Evolutionary conservation across 2,329 filamentous ascomycete genomes (phyloP).

Genomic region (Cylindrodendrum hubeiense): DNA sequence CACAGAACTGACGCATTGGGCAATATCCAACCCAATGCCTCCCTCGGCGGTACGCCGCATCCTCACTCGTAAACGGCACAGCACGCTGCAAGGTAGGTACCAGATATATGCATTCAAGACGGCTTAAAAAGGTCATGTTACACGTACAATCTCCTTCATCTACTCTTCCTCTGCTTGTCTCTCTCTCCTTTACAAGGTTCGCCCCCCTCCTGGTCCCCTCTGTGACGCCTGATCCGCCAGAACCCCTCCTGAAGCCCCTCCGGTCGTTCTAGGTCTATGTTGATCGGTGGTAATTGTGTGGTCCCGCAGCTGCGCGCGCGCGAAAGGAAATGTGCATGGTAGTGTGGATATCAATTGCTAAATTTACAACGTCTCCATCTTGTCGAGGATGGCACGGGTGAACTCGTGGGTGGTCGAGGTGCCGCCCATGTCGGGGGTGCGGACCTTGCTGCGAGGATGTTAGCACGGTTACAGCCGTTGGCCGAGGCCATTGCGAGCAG

Average conservation of each 20-base stretch:
- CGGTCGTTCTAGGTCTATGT: constrained; percentile 36
- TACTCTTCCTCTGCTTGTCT: constrained; percentile 6
- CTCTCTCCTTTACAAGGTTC: constrained; percentile 15
- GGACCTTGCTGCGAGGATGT: constrained; percentile 74
- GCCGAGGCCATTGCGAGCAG: accelerated
- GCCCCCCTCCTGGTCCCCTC: constrained; percentile 7
- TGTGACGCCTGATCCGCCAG: constrained; percentile 30
- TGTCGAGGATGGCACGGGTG: constrained; percentile 91
- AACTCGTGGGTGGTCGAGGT: constrained; percentile 92
- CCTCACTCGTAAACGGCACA: neutral
- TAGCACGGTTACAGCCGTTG: constrained; percentile 48
- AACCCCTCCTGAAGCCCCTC: constrained; percentile 20
- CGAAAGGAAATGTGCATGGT: constrained; percentile 32
- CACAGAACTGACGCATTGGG: no score
- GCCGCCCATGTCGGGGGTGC: constrained; percentile 97
- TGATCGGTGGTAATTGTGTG: constrained; percentile 34
- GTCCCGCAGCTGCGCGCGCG: constrained; percentile 18
- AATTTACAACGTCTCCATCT: constrained; percentile 85
- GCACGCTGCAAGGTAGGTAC: neutral
- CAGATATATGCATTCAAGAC: constrained; percentile 41
- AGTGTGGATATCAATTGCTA: constrained; percentile 39
- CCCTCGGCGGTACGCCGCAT: neutral
- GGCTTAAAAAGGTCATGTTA: constrained; percentile 41
- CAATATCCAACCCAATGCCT: neutral
- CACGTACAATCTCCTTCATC: constrained; percentile 41